Percentiles rank a stretch among this genome's conserved stretches.
These are phyloP conservation scores for Sphagnum tenellum DNA, from an alignment of 225 moss, liverwort and hornwort genomes.

Conservation along the genomic window DNA sequence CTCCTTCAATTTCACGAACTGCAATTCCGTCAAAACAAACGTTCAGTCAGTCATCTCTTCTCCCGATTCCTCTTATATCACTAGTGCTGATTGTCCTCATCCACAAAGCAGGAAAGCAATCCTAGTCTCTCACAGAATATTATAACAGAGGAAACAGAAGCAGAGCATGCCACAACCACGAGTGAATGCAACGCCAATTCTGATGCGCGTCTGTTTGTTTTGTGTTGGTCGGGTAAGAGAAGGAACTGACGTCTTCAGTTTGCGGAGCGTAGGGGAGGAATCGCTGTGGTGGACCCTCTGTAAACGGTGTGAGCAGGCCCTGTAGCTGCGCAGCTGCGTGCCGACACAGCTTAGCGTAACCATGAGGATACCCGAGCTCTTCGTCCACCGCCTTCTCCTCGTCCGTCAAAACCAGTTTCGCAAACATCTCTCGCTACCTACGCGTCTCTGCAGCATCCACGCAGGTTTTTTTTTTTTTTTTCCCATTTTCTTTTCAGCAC, in stretches of 20 bases:
- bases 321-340: slow-evolving; percentile 24
- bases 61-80: no score
- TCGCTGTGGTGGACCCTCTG: slow-evolving; percentile 45
- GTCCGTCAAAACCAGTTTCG: slow-evolving; percentile 16
- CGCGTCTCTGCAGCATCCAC: neutral
- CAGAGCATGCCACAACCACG: no score
- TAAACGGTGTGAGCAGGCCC: slow-evolving; percentile 35
- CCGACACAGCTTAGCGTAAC: slow-evolving; percentile 45
- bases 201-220: no score
- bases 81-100: no score
- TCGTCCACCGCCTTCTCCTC: slow-evolving; percentile 35
- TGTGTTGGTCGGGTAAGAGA: neutral
- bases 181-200: no score
- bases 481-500: no score
- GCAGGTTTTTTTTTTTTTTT: neutral
- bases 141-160: neutral
- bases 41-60: neutral
- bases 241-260: slow-evolving; percentile 27
- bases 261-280: slow-evolving; percentile 51
- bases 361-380: slow-evolving; percentile 38
- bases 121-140: neutral
- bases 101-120: no score
- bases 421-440: slow-evolving; percentile 14
- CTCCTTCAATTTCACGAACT: slow-evolving; percentile 33
- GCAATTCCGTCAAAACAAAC: neutral